phyloP scores from a whole-genome alignment of 2,329 filamentous ascomycete species.

The Ilyonectria mors-panacis region DNA sequence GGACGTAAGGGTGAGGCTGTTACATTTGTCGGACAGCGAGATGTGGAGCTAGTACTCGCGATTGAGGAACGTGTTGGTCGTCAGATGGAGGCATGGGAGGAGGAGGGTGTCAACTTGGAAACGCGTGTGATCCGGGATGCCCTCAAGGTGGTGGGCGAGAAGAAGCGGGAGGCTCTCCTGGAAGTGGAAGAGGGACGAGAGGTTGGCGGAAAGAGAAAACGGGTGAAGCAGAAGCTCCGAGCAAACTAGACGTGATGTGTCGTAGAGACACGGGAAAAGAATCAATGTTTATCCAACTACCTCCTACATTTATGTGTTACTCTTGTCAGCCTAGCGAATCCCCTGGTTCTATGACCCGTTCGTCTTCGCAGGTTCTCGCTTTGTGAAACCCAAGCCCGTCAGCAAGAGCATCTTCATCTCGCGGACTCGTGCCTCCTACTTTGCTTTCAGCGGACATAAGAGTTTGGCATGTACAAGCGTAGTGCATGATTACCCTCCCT shows the following conservation, averaged over 20 bases:
- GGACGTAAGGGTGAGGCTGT: slow-evolving; percentile 86
- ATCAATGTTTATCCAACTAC: neutral
- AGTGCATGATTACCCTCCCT: too few species aligned
- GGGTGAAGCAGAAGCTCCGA: slow-evolving; percentile 71
- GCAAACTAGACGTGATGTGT: neutral
- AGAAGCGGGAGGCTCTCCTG: slow-evolving; percentile 91
- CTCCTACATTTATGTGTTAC: neutral
- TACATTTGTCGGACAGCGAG: slow-evolving; percentile 92
- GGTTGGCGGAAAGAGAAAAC: slow-evolving; percentile 86
- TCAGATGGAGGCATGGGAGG: slow-evolving; percentile 86
- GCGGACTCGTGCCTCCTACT: too few species aligned
- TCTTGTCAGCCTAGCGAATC: too few species aligned
- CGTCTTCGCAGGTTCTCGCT: too few species aligned
- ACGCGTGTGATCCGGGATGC: slow-evolving; percentile 87
- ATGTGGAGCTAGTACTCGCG: slow-evolving; percentile 90
- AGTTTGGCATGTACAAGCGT: too few species aligned
- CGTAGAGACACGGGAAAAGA: neutral
- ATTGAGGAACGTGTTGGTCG: slow-evolving; percentile 88
- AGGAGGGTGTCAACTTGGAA: slow-evolving; percentile 96
- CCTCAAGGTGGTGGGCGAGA: slow-evolving; percentile 92
- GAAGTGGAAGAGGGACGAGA: slow-evolving; percentile 95
- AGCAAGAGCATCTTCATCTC: too few species aligned
- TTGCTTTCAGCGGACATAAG: too few species aligned
- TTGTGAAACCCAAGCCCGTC: too few species aligned
- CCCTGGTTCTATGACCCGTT: too few species aligned